Conservation (phyloP, 805 yeast species). For the Lipomyces lipofer region DNA sequence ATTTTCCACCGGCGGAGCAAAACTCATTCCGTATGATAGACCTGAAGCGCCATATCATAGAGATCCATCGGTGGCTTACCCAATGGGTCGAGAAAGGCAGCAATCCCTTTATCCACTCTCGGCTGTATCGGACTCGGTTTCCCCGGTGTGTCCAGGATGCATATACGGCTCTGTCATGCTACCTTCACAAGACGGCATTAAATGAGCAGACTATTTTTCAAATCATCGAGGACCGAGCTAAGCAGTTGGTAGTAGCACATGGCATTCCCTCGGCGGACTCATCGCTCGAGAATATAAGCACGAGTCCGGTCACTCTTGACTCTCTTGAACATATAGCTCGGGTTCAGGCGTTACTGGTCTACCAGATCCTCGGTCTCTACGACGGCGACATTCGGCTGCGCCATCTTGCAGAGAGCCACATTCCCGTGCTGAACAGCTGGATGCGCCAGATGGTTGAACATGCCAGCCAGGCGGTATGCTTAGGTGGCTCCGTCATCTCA, state of each 20-base stretch:
- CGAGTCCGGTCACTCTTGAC: conserved; percentile 1
- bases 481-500: conserved; percentile 1
- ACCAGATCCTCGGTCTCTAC: background rate
- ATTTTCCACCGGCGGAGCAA: background rate
- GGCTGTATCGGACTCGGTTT: background rate
- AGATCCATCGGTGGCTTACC: background rate
- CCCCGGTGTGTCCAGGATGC: conserved; percentile 1
- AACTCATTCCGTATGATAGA: background rate
- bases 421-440: background rate
- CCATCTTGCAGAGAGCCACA: background rate
- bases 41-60: background rate
- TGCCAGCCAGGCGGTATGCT: background rate
- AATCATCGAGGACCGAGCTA: conserved; percentile 1
- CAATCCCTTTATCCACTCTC: background rate
- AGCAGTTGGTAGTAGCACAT: background rate
- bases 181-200: conserved; percentile 1
- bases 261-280: background rate
- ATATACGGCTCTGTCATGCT: background rate
- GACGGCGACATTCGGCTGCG: conserved; percentile 1
- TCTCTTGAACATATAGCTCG: background rate
- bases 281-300: background rate
- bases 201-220: background rate
- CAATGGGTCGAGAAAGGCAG: background rate
- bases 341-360: background rate
- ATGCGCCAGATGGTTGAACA: background rate